A percentile compares a stretch with the other conserved stretches of the same genome.
Conservation (phyloP, 257 asterid species). For the Cynanchum wilfordii region DNA sequence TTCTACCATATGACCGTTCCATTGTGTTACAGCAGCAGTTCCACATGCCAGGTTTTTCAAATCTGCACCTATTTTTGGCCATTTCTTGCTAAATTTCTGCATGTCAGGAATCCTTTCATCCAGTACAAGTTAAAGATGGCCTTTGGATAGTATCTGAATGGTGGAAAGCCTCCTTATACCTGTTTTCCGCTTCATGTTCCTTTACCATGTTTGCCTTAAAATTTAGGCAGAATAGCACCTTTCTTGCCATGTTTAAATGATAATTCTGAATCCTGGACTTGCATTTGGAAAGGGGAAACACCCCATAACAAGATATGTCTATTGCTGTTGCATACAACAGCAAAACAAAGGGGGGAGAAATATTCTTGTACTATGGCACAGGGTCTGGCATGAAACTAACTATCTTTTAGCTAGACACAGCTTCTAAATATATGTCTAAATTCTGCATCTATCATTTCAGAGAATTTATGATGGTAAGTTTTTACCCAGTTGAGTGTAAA, state of each 20-base stretch:
- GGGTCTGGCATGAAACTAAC: too few species aligned
- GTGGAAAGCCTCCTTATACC: conserved; percentile 70
- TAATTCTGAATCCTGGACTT: conserved; percentile 79
- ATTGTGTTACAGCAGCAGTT: too few species aligned
- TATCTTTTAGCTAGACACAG: neutral
- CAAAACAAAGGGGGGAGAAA: conserved; percentile 71
- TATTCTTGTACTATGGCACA: conserved; percentile 87
- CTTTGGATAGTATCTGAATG: conserved; percentile 94
- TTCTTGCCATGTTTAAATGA: conserved; percentile 9
- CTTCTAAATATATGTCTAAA: neutral
- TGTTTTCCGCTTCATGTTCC: conserved; percentile 12
- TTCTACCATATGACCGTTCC: neutral
- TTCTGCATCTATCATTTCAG: neutral
- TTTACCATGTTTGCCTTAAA: neutral
- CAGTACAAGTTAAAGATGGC: conserved; percentile 65
- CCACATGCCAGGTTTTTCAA: too few species aligned
- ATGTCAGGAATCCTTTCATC: conserved; percentile 73
- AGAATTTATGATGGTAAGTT: neutral
- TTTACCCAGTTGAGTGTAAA: neutral
- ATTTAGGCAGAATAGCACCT: neutral
- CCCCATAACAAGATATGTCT: conserved; percentile 86
- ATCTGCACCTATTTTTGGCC: too few species aligned
- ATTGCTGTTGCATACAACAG: conserved; percentile 52
- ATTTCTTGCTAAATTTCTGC: neutral
- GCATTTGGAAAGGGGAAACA: conserved; percentile 98